Evolutionary conservation across 148 eudicot genomes (phyloP), one percentile per base, ranked within the genome.

Genomic region (Nepenthes mirabilis): DNA sequence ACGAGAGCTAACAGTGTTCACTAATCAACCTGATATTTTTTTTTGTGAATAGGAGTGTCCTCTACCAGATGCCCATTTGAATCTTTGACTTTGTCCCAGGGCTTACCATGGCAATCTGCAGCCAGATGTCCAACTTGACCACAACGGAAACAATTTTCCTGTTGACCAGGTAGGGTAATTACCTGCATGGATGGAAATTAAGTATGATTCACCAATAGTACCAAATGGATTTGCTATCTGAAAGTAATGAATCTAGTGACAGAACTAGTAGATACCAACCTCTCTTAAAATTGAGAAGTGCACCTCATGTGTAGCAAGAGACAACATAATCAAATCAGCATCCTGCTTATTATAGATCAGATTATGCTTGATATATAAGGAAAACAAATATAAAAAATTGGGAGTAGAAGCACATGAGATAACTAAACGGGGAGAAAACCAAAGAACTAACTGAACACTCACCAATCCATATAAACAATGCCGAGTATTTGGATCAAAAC

Each of bases 401-500:
- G 13, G 47, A 37, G 33, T 37, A 23, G 33, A 13, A 37, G 2
- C 14, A 36, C 1, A 62, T 8, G 56, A 62, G 7, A 49, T 45
- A 34, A 58, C 10, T 55, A 14, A 51, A 32, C 13, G 40, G 48
- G n/a, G n/a, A n/a, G n/a, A 40, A 58, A 12, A 43, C 51, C 14
- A 50, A 70, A 60, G 35, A 43, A 56, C 35, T 43, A 60, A 10
- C 45, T 33, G 47, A 66, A 52, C 62, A 69, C 99, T 79, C 75
- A 93, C 99, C 78, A 93, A 70, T 59, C 99, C 99, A 79, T 93
- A 93, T 52, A 93, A 72, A 68, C 99, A 93, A 73, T 93, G 99
- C 43, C 91, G 81, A 53, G 95, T 93, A 65, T 93, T 89, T 60
- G 99, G 96, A 78, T 89, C 79, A 69, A 93, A 93, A 56, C 99